phyloP scores from a whole-genome alignment of 2,329 filamentous ascomycete species.

The Monilinia fructicola region DNA sequence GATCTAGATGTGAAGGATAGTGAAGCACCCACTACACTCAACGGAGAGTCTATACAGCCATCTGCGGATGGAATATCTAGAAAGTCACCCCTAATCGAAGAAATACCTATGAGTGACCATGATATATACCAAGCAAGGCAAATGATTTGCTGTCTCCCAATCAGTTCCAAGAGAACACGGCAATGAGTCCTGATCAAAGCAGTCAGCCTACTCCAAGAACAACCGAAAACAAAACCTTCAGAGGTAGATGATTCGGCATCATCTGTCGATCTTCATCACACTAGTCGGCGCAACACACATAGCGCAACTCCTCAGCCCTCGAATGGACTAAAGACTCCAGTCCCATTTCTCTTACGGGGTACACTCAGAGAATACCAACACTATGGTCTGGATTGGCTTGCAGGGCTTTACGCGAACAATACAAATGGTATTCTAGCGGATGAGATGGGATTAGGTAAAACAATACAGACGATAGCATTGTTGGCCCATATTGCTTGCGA shows the following conservation, averaged over 20 bases:
- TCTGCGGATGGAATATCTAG: conserved; percentile 2
- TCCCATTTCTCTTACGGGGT: conserved; percentile 81
- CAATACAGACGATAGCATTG: conserved; percentile 94
- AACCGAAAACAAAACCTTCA: conserved; percentile 40
- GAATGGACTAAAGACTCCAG: conserved; percentile 59
- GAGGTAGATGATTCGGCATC: conserved; percentile 41
- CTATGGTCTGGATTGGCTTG: conserved; percentile 95
- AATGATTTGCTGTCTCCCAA: conserved; percentile 1
- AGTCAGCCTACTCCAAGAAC: conserved; percentile 43
- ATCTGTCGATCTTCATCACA: conserved; percentile 40
- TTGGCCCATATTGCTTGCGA: conserved; percentile 89
- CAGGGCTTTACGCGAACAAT: conserved; percentile 84
- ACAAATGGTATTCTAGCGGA: conserved; percentile 97
- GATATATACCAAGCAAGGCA: conserved; percentile 6
- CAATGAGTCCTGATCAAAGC: conserved; percentile 40
- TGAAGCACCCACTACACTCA: conserved; percentile 40
- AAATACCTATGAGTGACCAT: conserved; percentile 9
- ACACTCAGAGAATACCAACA: conserved; percentile 95
- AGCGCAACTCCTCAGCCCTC: conserved; percentile 44
- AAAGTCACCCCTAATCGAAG: conserved; percentile 17
- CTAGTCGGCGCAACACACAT: conserved; percentile 39
- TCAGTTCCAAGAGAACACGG: conserved; percentile 25
- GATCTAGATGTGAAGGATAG: conserved; percentile 27
- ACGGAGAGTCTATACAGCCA: conserved; percentile 28
- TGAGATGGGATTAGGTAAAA: conserved; percentile 98